Evolutionary conservation across 139 green algal genomes (phyloP), one percentile per base, ranked within the genome.

Genomic region (Chlorella sp.): DNA sequence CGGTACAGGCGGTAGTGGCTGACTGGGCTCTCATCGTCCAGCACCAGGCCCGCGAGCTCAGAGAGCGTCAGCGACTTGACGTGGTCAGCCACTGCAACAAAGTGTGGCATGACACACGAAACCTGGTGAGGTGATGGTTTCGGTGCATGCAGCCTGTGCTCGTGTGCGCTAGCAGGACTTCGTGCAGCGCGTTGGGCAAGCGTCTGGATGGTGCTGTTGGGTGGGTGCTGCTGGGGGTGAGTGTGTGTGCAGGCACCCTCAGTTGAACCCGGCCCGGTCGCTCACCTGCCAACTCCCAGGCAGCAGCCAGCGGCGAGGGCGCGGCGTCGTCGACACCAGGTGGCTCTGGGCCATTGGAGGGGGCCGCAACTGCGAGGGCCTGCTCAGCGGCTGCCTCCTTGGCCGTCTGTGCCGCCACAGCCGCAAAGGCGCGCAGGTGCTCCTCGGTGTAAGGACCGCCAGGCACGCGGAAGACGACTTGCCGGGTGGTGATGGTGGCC

Each of bases 41-140:
- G 90, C 69, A 91, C 50, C 49, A 91, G 62, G 0, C 69, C 49
- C 1, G 73, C 55, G 49, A 91, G 79, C 42, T 85, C 77, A 0
- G 36, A 5, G 32, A 89, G 71, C 3, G 49, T 55, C 42, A 83
- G 74, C 23, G 71, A 27, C 31, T 55, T 30, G 24, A 65, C 59
- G 30, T 26, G 36, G 66, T 79, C 66, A 71, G 69, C 35, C 60
- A 50, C 63, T 50, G 42, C 42, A 55, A 10, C 42, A 10, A 55
- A 55, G 10, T 10, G 10, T 55, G 42, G 17, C 42, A 55, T 55
- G 10, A 17, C 10, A 10, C 42, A 55, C 10, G 42, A 55, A 55
- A 55, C n/a, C n/a, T n/a, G n/a, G n/a, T n/a, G n/a, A n/a, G n/a
- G n/a, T n/a, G n/a, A n/a, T n/a, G n/a, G n/a, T n/a, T n/a, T n/a